Evolutionary conservation across 768 basidiomycete genomes (phyloP), one percentile per base, ranked within the genome.

Genomic region (Pisolithus marmoratus): DNA sequence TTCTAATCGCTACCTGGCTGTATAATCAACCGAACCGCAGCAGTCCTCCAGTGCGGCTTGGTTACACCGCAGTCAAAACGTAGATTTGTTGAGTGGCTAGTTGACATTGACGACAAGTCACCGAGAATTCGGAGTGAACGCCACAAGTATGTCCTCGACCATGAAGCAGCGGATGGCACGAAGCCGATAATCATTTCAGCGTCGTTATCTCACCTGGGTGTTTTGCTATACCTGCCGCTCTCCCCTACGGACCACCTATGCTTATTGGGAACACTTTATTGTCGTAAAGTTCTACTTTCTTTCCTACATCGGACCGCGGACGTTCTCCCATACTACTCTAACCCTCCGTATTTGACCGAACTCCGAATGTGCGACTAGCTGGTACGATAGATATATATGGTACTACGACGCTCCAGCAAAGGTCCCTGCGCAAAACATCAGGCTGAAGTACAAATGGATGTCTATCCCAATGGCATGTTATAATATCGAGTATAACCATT

Each of bases 1-100:
- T 97, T 44, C 80, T 97, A 38, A 77, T 81, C 52, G 87, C 93
- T 14, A 97, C 94, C 2, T 94, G 88, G 84, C 73, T 94, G 54
- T 98, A 96, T 73, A 95, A 94, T 65, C 83, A 86, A 54, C 90
- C 67, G 20, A 58, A 38, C 48, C 68, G 66, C 22, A 74, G 38
- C 65, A 72, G 50, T 62, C 69, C 48, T 65, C 26, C 65, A 5
- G 59, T 63, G 38, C 61, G 67, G 38, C 38, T 60, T 11, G 54
- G 58, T 34, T 70, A 68, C 57, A 55, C 61, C 31, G 60, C 62
- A 11, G 55, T 60, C 46, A 68, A 68, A 48, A 54, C 46, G 11
- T 57, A 46, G 59, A 50, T 3, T 58, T 51, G 58, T 42, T 36
- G 26, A 8, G 26, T 50, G 49, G 52, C 50, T 38, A 46, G 23